A percentile compares a stretch with the other conserved stretches of the same genome.
phyloP scores from a whole-genome alignment of 495 filamentous ascomycete genomes.

The Podospora tetraspora region DNA sequence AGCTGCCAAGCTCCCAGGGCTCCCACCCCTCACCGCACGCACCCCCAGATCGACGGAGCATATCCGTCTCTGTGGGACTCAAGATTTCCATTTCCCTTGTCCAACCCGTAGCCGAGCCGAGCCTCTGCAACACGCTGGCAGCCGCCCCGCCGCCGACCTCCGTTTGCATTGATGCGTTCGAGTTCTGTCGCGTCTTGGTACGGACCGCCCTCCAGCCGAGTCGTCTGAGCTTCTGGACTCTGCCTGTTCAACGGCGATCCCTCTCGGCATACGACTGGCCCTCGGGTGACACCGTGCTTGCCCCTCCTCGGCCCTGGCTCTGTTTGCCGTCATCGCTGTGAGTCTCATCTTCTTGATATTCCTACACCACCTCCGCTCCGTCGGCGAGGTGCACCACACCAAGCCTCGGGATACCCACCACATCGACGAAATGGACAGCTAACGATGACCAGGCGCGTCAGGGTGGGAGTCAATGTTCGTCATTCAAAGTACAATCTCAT shows the following conservation, averaged over 20 bases:
- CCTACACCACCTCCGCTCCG: neutral
- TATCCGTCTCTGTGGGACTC: neutral
- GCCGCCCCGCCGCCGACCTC: neutral
- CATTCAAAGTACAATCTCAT: neutral
- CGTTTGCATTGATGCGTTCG: constrained; percentile 11
- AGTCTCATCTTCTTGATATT: neutral
- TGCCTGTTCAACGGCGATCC: constrained; percentile 19
- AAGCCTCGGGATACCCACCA: neutral
- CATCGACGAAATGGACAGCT: neutral
- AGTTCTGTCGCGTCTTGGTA: neutral
- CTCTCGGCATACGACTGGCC: constrained; percentile 11
- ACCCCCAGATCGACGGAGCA: neutral
- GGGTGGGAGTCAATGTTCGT: neutral
- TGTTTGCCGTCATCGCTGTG: neutral
- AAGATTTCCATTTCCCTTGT: neutral
- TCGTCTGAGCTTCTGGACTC: constrained; percentile 25
- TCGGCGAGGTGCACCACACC: neutral
- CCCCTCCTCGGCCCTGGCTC: neutral
- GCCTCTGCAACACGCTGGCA: neutral
- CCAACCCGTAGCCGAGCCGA: neutral
- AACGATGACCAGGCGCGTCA: neutral
- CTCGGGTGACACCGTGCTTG: constrained; percentile 16
- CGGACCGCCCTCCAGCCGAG: constrained; percentile 14
- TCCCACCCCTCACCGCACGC: neutral
- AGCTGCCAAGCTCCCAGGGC: neutral